Evolutionary conservation across 305 asterid species (phyloP).

Genomic region (Solanum hybrid): DNA sequence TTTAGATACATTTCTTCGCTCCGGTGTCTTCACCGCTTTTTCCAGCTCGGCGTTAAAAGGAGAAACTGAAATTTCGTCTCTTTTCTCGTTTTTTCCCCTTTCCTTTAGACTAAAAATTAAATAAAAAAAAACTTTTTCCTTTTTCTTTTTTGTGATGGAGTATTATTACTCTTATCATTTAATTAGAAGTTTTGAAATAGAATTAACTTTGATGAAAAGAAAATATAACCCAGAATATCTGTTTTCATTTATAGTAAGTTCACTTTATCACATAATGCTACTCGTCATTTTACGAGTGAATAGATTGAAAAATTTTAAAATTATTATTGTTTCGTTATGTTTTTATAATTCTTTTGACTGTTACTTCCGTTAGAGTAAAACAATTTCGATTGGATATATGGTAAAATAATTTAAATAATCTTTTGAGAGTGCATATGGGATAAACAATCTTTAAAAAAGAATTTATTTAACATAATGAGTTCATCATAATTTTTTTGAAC

Average conservation of each 20-base stretch:
- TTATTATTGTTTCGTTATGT: too few species aligned
- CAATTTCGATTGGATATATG: not conserved
- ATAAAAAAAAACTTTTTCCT: too few species aligned
- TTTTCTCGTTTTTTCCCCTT: not conserved
- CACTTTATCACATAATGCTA: not conserved
- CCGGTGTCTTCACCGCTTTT: not conserved
- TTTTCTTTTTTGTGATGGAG: not conserved
- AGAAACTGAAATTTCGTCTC: not conserved
- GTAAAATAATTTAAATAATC: too few species aligned
- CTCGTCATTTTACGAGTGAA: not conserved
- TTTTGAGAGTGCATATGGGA: not conserved
- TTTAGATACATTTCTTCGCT: constrained; percentile 47
- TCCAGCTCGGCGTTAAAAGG: not conserved
- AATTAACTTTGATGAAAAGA: not conserved
- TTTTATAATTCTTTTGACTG: not conserved
- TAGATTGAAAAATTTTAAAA: too few species aligned
- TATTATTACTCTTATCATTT: not conserved
- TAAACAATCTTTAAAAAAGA: not conserved
- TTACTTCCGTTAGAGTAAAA: not conserved
- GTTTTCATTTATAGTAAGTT: not conserved
- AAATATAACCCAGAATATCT: not conserved
- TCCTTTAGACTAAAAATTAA: not conserved
- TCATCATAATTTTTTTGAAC: not conserved
- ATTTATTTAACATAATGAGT: not conserved
- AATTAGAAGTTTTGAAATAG: not conserved